phyloP scores from a whole-genome alignment of 1,284 basidiomycete species.

The Porogramme epimiltina region DNA sequence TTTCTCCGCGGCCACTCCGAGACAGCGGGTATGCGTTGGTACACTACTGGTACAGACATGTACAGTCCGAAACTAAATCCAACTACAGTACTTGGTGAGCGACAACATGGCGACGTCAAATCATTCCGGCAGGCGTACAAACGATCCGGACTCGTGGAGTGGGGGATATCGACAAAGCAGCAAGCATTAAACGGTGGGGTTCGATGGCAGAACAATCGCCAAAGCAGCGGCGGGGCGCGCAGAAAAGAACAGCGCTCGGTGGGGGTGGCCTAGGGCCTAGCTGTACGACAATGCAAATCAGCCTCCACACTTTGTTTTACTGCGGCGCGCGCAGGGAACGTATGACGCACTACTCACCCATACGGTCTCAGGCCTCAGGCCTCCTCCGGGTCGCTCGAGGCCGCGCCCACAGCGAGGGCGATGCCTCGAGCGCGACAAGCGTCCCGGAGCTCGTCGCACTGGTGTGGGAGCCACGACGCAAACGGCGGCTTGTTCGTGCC shows the following conservation, averaged over 20 bases:
- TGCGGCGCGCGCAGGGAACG: no score
- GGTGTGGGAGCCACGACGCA: conserved; percentile 35
- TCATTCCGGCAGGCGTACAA: background rate
- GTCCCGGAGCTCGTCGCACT: conserved; percentile 28
- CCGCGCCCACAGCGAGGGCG: background rate
- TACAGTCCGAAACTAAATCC: background rate
- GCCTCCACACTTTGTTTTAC: no score
- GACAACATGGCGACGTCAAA: background rate
- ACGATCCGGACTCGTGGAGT: no score
- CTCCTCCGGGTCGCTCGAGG: no score
- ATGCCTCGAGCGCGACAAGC: conserved; percentile 29
- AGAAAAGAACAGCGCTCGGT: no score
- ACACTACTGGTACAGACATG: conserved; percentile 3
- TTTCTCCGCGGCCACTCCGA: no score
- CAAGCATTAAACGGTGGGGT: background rate
- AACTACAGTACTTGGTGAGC: conserved; percentile 3
- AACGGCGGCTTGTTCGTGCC: conserved; percentile 44
- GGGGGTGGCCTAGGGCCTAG: no score
- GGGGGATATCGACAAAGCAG: background rate
- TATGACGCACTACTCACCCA: no score
- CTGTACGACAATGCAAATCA: no score
- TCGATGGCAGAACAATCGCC: no score
- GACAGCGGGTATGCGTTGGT: background rate
- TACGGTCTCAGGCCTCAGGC: no score
- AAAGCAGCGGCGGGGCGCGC: no score